A percentile compares a stretch with the other conserved stretches of the same genome.
Evolutionary conservation across 2,329 filamentous ascomycete genomes (phyloP).

Genomic region (Xylaria hypoxylon): DNA sequence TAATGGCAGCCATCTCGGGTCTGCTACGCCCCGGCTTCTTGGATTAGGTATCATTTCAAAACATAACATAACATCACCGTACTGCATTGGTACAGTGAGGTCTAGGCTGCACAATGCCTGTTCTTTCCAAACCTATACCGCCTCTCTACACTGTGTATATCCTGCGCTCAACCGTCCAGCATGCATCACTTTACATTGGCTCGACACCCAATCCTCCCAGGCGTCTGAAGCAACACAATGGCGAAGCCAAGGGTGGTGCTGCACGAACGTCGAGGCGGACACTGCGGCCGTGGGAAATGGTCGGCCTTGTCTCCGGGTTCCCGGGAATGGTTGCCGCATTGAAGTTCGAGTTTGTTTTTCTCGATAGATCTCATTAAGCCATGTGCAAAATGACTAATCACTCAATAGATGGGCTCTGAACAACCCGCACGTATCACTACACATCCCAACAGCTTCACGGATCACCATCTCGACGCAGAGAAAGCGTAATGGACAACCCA

Average conservation of each 20-base stretch:
- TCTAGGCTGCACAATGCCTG: slow-evolving; percentile 52
- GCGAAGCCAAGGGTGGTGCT: slow-evolving; percentile 82
- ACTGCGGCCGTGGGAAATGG: slow-evolving; percentile 91
- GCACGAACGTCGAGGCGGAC: slow-evolving; percentile 74
- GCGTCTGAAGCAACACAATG: slow-evolving; percentile 92
- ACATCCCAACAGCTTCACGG: slow-evolving; percentile 75
- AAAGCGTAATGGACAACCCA: slow-evolving; percentile 66
- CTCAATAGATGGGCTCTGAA: slow-evolving; percentile 87
- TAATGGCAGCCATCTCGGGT: slow-evolving; percentile 21
- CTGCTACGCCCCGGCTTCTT: slow-evolving; percentile 2
- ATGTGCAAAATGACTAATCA: slow-evolving; percentile 34
- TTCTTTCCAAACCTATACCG: slow-evolving; percentile 72
- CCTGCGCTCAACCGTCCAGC: slow-evolving; percentile 81
- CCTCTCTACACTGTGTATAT: slow-evolving; percentile 95
- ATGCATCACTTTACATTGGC: slow-evolving; percentile 83
- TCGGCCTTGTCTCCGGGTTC: slow-evolving; percentile 87
- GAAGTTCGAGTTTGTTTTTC: slow-evolving; percentile 85
- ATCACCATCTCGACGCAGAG: slow-evolving; percentile 63
- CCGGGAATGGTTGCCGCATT: slow-evolving; percentile 87
- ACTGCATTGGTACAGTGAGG: not conserved
- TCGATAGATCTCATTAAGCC: not conserved
- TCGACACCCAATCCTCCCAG: slow-evolving; percentile 90
- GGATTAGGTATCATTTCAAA: not conserved
- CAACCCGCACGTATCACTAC: slow-evolving; percentile 82
- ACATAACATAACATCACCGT: not conserved